Evolutionary conservation across 495 filamentous ascomycete genomes (phyloP).

Genomic region (Gamarada debralockiae): DNA sequence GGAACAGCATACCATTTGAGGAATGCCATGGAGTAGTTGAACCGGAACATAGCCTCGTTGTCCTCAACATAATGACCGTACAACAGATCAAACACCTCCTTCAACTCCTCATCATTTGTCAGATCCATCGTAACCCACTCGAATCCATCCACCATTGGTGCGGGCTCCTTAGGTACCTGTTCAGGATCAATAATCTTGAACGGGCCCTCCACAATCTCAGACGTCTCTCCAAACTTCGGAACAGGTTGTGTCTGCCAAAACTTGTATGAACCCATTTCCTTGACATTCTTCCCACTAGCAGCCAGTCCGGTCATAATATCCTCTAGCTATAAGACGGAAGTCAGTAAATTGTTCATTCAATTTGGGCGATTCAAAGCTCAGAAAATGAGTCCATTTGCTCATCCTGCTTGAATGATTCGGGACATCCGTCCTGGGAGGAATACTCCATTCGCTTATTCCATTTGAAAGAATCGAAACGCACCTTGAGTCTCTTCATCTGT

Average conservation of each 20-base stretch:
- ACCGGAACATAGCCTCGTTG: conserved; percentile 92
- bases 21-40: conserved; percentile 87
- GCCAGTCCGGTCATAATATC: conserved; percentile 81
- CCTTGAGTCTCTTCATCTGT: too few relatives aligned
- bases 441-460: too few relatives aligned
- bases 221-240: conserved; percentile 66
- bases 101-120: conserved; percentile 51
- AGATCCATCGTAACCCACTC: conserved; percentile 94
- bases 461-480: too few relatives aligned
- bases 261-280: conserved; percentile 95
- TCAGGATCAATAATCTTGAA: conserved; percentile 63
- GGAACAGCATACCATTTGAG: conserved; percentile 69
- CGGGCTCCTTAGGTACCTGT: conserved; percentile 68
- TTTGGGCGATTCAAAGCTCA: too few relatives aligned
- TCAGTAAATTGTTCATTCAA: too few relatives aligned
- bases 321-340: conserved; percentile 44
- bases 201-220: conserved; percentile 47
- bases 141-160: conserved; percentile 67
- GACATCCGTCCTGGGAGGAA: too few relatives aligned
- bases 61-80: conserved; percentile 96
- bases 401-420: too few relatives aligned
- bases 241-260: conserved; percentile 99
- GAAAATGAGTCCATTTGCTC: too few relatives aligned
- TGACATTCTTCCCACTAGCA: conserved; percentile 75
- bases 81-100: conserved; percentile 84